Evolutionary conservation across 192 early-diverging fungal genomes (phyloP).

Genomic region (Backusella morwellensis): DNA sequence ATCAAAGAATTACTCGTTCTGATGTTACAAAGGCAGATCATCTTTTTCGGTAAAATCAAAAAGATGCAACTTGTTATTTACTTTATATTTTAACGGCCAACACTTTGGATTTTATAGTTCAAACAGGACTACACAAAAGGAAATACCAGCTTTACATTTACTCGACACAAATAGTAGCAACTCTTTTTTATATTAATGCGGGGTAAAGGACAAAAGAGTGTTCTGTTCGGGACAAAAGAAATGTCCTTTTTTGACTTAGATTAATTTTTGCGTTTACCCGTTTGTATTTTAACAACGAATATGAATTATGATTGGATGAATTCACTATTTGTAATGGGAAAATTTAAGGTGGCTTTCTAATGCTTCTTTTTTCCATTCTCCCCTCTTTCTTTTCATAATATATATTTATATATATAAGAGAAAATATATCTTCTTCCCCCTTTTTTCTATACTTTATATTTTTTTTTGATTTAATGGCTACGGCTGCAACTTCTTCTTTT

Average conservation of each 20-base stretch:
- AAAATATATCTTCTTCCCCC: background rate
- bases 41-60: background rate
- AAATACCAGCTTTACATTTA: background rate
- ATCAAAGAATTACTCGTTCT: background rate
- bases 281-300: background rate
- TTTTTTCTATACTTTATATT: background rate
- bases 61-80: background rate
- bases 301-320: background rate
- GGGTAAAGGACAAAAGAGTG: background rate
- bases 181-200: background rate
- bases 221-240: background rate
- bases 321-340: background rate
- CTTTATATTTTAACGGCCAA: background rate
- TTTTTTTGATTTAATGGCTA: background rate
- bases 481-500: constrained; percentile 4
- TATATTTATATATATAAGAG: background rate
- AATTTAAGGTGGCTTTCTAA: constrained; percentile 1
- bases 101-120: background rate
- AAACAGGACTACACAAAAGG: background rate
- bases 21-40: background rate
- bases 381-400: background rate
- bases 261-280: background rate
- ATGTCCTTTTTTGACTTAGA: background rate
- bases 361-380: background rate
- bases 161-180: background rate